Percentiles rank a stretch among this genome's conserved stretches.
phyloP scores from a whole-genome alignment of 768 basidiomycete species.

The Strobilomyces dryophilus region DNA sequence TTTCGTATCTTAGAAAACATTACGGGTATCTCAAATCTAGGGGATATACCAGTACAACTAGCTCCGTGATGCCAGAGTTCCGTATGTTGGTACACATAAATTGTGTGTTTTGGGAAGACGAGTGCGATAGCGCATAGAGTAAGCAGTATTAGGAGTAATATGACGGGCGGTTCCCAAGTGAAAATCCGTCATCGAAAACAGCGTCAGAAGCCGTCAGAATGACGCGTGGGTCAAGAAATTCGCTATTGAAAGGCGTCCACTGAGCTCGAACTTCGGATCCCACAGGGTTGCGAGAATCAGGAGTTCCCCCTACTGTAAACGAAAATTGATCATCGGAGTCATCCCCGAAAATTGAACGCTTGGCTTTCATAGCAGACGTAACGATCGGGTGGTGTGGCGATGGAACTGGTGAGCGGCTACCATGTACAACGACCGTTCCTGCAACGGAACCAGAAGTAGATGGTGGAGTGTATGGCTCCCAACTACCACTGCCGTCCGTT shows the following conservation, averaged over 20 bases:
- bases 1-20: conserved; percentile 2
- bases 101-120: not conserved
- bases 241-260: conserved; percentile 30
- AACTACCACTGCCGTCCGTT: conserved; percentile 46
- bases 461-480: conserved; percentile 63
- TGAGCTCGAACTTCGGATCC: conserved; percentile 8
- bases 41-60: conserved; percentile 18
- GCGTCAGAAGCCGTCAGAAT: conserved; percentile 29
- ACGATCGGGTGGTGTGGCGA: conserved; percentile 12
- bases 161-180: conserved; percentile 40
- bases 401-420: conserved; percentile 30
- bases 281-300: conserved; percentile 13
- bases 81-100: conserved; percentile 6
- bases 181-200: conserved; percentile 36
- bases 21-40: conserved; percentile 23
- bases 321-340: conserved; percentile 50
- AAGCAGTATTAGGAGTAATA: conserved; percentile 24
- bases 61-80: conserved; percentile 14
- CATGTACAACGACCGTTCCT: conserved; percentile 41
- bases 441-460: conserved; percentile 50
- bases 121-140: not conserved
- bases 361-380: conserved; percentile 29
- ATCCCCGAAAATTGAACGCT: conserved; percentile 44
- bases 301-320: conserved; percentile 33
- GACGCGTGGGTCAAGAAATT: conserved; percentile 29